Evolutionary conservation across 805 yeast species (phyloP).

Genomic region (Jamesozyma lodderae): DNA sequence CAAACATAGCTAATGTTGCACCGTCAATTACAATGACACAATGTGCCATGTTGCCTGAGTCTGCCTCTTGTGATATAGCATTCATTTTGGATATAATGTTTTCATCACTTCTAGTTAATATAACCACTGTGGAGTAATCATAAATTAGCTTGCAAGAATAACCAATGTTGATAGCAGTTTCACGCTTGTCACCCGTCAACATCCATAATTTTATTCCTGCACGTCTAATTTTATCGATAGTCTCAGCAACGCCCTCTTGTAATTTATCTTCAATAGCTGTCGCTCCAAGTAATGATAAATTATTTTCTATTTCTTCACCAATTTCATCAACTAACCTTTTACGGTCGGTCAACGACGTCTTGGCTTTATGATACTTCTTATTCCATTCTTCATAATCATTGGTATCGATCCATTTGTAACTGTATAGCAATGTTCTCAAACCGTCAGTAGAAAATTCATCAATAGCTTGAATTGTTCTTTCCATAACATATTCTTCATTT

Average conservation of each 20-base stretch:
- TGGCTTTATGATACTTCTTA: conserved; percentile 59
- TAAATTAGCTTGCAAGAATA: conserved; percentile 88
- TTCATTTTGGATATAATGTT: conserved; percentile 59
- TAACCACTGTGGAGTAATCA: conserved; percentile 81
- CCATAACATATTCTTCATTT: conserved; percentile 71
- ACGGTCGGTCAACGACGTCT: conserved; percentile 64
- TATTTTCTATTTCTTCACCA: conserved; percentile 64
- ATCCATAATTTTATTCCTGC: conserved; percentile 97
- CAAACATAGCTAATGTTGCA: conserved; percentile 65
- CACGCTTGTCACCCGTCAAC: conserved; percentile 97
- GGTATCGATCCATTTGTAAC: conserved; percentile 60
- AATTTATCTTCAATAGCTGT: conserved; percentile 96
- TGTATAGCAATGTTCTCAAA: conserved; percentile 77
- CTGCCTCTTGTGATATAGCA: conserved; percentile 66
- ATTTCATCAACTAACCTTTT: conserved; percentile 54
- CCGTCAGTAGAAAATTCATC: conserved; percentile 96
- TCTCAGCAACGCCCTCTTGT: conserved; percentile 93
- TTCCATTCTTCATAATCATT: conserved; percentile 61
- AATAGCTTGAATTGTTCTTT: conserved; percentile 78
- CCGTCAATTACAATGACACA: conserved; percentile 95
- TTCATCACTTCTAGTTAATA: conserved; percentile 50
- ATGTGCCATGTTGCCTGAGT: conserved; percentile 74
- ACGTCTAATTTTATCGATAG: conserved; percentile 81
- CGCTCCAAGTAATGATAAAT: conserved; percentile 73
- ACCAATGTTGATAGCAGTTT: conserved; percentile 95